Conservation (phyloP, 2,329 filamentous ascomycete species). For the Ilyonectria sp. region DNA sequence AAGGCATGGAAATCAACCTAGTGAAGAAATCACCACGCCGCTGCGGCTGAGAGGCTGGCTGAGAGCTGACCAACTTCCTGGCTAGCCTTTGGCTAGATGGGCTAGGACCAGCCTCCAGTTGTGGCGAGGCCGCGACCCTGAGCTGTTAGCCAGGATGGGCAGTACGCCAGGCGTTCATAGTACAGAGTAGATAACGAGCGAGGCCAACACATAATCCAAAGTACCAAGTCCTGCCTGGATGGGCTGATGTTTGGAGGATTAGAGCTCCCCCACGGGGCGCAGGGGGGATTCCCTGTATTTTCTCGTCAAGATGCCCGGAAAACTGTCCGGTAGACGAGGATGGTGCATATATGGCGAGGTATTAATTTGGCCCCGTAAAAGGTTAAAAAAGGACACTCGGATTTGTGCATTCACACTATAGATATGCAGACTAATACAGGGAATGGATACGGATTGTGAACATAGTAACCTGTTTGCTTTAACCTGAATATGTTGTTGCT, state of each 20-base stretch:
- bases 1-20: background rate
- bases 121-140: conserved; percentile 5
- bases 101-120: background rate
- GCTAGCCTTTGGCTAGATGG: background rate
- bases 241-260: conserved; percentile 3
- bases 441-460: background rate
- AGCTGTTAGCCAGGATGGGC: background rate
- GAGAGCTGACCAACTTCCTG: background rate
- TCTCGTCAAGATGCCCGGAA: background rate
- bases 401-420: background rate
- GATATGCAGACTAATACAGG: background rate
- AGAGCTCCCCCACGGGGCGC: conserved; percentile 1
- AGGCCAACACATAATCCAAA: no score
- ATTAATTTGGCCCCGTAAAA: background rate
- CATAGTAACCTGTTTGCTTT: background rate
- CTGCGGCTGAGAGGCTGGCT: background rate
- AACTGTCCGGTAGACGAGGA: background rate
- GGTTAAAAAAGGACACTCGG: background rate
- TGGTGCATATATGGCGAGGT: background rate
- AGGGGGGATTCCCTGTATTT: background rate
- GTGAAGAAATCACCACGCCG: background rate
- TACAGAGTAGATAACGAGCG: background rate
- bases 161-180: background rate
- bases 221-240: background rate
- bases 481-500: background rate